Percentiles rank a stretch among this genome's conserved stretches.
These are phyloP conservation scores for Penicillium sp. DNA, from an alignment of 2,329 filamentous ascomycete genomes.

Conservation along the genomic window DNA sequence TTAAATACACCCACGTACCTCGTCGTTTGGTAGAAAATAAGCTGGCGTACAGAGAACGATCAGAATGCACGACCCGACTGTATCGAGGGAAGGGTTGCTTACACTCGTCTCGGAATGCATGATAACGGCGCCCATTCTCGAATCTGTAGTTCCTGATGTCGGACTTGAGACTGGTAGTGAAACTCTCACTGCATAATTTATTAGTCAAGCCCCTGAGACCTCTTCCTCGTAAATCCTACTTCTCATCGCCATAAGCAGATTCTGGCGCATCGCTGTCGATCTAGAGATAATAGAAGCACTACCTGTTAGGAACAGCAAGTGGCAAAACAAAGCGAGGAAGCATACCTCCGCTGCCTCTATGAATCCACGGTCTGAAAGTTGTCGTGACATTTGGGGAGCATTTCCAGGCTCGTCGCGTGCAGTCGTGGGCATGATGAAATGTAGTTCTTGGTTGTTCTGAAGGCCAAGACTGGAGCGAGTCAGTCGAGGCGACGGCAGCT, in stretches of 20 bases:
- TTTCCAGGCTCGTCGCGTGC: not conserved
- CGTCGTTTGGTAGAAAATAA: slow-evolving; percentile 11
- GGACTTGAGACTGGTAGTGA: slow-evolving; percentile 33
- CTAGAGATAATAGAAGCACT: not conserved
- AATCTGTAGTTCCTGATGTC: slow-evolving; percentile 16
- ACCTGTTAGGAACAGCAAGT: not conserved
- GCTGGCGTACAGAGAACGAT: slow-evolving; percentile 1
- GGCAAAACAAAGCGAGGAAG: not conserved
- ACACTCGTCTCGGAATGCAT: slow-evolving; percentile 33
- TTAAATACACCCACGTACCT: not conserved
- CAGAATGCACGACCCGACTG: not conserved
- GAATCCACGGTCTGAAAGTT: not conserved
- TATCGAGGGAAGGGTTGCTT: slow-evolving; percentile 4
- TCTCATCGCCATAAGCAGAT: slow-evolving; percentile 12
- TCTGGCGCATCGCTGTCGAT: slow-evolving; percentile 7
- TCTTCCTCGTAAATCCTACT: not conserved
- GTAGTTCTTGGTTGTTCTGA: not conserved
- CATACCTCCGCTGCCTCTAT: slow-evolving; percentile 11
- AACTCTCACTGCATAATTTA: slow-evolving; percentile 7
- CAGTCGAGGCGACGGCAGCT: not conserved
- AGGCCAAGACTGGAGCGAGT: not conserved
- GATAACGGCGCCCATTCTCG: slow-evolving; percentile 20
- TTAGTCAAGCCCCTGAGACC: not conserved
- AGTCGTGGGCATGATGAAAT: not conserved
- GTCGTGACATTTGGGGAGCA: not conserved